Evolutionary conservation across 495 filamentous ascomycete genomes (phyloP), one percentile per base, ranked within the genome.

Genomic region (Immersiella caudata): DNA sequence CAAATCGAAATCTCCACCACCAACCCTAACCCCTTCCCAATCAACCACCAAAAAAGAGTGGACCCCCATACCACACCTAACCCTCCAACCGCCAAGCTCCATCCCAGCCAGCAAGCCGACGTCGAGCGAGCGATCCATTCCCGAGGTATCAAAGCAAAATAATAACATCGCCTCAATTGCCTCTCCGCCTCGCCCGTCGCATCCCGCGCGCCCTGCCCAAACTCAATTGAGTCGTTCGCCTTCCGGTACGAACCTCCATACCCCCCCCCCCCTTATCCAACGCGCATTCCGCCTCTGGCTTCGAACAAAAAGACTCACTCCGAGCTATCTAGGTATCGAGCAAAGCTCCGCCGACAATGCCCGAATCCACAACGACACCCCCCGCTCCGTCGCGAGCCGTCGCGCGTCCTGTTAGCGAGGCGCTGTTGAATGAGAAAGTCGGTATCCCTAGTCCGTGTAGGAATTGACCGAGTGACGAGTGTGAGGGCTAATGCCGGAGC

Each of bases 371-470:
- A 58, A 70, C 73, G 66, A 54, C 69, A 54, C 73, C 79, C 40
- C 71, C 79, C 60, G 29, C 74, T 60, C 76, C 78, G 54, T 70
- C 81, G 63, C 76, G 77, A 75, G 73, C 73, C 27, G 74, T 81
- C 65, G 74, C 80, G 76, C 90, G 91, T 78, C 93, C 93, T 67
- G 90, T 96, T 83, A 95, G 92, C 83, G 93, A 97, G 83, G 91
- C 93, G 72, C 84, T 97, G 74, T 84, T 97, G 68, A 97, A 96
- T 81, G 93, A 97, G 79, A 97, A 97, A 91, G 93, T 96, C 88
- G 69, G 72, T 46, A 46, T 26, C 26, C n/a, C 18, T n/a, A 1
- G n/a, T 33, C 57, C 57, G 16, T 20, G 24, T 33, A n/a, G 26
- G n/a, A 12, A 21, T 33, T 18, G 55, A 18, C 22, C 22, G 29